Conservation (phyloP, 495 filamentous ascomycete species). For the Saxophila tyrrhenica region DNA sequence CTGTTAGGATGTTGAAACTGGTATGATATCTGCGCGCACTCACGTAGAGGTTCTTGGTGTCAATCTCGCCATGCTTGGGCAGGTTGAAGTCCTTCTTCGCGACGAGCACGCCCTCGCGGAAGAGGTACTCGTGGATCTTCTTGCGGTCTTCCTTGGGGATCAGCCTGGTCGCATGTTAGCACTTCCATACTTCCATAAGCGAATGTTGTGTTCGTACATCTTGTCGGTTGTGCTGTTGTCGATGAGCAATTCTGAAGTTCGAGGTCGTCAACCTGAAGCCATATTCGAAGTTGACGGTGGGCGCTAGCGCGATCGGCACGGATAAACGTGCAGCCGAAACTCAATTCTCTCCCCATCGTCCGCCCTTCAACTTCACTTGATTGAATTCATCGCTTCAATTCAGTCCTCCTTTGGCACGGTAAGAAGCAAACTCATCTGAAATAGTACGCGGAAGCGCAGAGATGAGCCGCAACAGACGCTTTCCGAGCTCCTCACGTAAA, state of each 20-base stretch:
- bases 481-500: neutral
- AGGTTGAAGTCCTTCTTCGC: slow-evolving; percentile 98
- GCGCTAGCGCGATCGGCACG: no score
- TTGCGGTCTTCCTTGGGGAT: slow-evolving; percentile 99
- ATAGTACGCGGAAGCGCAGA: no score
- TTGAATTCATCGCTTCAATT: no score
- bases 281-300: no score
- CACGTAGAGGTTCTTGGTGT: slow-evolving; percentile 94
- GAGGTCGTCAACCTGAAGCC: no score
- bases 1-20: slow-evolving; percentile 9
- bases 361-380: no score
- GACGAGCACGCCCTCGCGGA: slow-evolving; percentile 98
- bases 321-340: no score
- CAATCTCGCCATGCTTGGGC: slow-evolving; percentile 84
- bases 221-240: neutral
- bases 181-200: neutral
- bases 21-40: slow-evolving; percentile 3
- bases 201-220: neutral
- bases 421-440: no score
- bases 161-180: slow-evolving; percentile 47
- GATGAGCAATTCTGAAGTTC: neutral
- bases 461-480: neutral
- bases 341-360: no score
- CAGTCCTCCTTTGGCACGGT: neutral
- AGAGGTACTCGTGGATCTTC: slow-evolving; percentile 99